Percentiles rank a stretch among this genome's conserved stretches.
Evolutionary conservation across 495 filamentous ascomycete genomes (phyloP).

Genomic region (Hypoxylon trugodes): DNA sequence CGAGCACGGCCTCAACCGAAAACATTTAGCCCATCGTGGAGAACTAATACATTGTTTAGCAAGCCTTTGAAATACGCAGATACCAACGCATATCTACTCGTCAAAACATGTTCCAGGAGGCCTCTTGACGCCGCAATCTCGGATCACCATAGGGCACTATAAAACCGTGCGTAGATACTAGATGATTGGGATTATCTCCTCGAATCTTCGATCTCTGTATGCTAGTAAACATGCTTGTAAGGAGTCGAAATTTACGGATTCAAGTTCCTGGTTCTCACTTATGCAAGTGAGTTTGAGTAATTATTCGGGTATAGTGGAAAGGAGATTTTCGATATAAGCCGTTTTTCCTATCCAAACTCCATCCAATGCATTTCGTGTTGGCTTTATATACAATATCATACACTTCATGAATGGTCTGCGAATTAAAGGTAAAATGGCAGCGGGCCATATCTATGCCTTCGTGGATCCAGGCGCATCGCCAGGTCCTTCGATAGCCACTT

Average conservation of each 20-base stretch:
- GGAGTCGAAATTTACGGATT: not conserved
- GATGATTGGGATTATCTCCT: no score
- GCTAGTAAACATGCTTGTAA: not conserved
- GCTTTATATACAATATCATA: slow-evolving; percentile 22
- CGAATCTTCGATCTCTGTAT: not conserved
- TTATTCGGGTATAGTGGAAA: slow-evolving; percentile 9
- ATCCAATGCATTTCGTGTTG: slow-evolving; percentile 7
- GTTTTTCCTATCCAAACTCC: slow-evolving; percentile 26
- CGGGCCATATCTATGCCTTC: not conserved
- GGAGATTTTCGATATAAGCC: slow-evolving; percentile 9
- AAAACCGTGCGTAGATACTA: no score
- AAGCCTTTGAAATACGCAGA: not conserved
- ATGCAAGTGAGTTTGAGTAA: not conserved
- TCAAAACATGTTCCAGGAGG: no score
- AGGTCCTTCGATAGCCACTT: slow-evolving; percentile 54
- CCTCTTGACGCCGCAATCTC: no score
- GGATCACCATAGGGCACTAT: no score
- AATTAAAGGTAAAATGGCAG: not conserved
- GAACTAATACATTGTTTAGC: not conserved
- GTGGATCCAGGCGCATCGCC: slow-evolving; percentile 20
- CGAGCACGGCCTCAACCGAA: not conserved
- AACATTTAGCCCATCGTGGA: not conserved
- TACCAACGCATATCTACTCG: not conserved
- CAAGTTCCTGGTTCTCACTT: not conserved
- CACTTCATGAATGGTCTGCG: not conserved